Base-by-base conservation (phyloP, 441 rosid genomes). In the Mallotus japonicus region DNA sequence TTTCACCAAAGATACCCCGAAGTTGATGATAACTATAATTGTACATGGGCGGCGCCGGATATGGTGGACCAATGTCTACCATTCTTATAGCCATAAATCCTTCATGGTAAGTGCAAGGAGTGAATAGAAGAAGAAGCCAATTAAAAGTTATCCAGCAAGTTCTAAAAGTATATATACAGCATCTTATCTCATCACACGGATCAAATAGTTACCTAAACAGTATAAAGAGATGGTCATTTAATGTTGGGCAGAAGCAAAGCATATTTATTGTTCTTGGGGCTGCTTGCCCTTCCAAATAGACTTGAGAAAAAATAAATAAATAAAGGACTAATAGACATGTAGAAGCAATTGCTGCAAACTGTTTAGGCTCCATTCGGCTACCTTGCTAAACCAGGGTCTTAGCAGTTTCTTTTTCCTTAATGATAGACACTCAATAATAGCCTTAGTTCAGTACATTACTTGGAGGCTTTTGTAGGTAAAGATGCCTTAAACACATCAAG, bases 41-140 rank as follows among this genome's bases (percentile, higher is more conserved):
- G 59, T 42, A 59, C 13, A 17, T 19, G 53, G 62, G 24, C 49
- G 68, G 79, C 75, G 72, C 72, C 75, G 68, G 65, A 50, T 53
- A 16, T 24, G 57, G 57, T 60, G 72, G 74, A 69, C 58, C 78
- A 54, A 4, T 14, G 47, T 53, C 17, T 53, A 13, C n/a, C n/a
- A 59, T 9, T 14, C 67, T 40, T 17, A 20, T 37, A 37, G 40
- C 40, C 40, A 37, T 6, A 37, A 37, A 37, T 37, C 40, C 40
- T 37, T 37, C 40, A 37, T 1, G 40, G 6, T 6, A 37, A 37
- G 40, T 37, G 40, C 40, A 37, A 37, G 40, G 40, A 37, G 40
- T 37, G 40, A 37, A 37, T 37, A 37, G 40, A 37, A 4, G 40
- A 37, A 63, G 20, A 44, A 40, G 3, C 65, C 65, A 62, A 1